phyloP scores from a whole-genome alignment of 2,329 filamentous ascomycete species.

The Colletotrichum magnum region DNA sequence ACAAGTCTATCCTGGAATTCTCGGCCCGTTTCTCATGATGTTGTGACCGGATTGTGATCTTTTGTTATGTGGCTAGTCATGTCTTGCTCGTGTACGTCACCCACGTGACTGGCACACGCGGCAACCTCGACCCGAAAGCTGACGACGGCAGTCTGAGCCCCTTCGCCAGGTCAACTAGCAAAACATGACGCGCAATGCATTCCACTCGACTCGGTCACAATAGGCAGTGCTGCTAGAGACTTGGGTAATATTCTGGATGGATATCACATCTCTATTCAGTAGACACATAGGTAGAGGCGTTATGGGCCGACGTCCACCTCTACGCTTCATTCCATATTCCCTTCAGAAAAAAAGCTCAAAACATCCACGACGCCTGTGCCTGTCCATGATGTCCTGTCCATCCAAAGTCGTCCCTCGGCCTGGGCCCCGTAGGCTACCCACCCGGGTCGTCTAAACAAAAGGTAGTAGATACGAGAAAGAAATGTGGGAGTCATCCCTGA shows the following conservation, averaged over 20 bases:
- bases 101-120: neutral
- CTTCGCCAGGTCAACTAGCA: neutral
- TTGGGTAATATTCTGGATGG: conserved; percentile 4
- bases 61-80: neutral
- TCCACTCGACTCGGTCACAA: neutral
- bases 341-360: conserved; percentile 33
- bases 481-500: conserved; percentile 37
- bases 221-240: neutral
- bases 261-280: conserved; percentile 36
- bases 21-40: too few relatives aligned
- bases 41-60: neutral
- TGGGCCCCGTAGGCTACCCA: conserved; percentile 37
- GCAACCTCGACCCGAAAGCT: neutral
- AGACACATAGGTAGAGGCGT: conserved; percentile 29
- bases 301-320: conserved; percentile 29
- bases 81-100: neutral
- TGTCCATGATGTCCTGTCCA: conserved; percentile 37
- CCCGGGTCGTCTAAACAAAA: conserved; percentile 39
- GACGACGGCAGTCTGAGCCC: neutral
- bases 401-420: conserved; percentile 39
- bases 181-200: neutral
- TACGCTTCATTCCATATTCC: conserved; percentile 34
- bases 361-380: conserved; percentile 38
- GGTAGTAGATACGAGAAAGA: conserved; percentile 40
- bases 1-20: too few relatives aligned